Percentiles rank a stretch among this genome's conserved stretches.
These are phyloP conservation scores for Penicillium sp. DNA, from an alignment of 2,329 filamentous ascomycete genomes.

Conservation along the genomic window DNA sequence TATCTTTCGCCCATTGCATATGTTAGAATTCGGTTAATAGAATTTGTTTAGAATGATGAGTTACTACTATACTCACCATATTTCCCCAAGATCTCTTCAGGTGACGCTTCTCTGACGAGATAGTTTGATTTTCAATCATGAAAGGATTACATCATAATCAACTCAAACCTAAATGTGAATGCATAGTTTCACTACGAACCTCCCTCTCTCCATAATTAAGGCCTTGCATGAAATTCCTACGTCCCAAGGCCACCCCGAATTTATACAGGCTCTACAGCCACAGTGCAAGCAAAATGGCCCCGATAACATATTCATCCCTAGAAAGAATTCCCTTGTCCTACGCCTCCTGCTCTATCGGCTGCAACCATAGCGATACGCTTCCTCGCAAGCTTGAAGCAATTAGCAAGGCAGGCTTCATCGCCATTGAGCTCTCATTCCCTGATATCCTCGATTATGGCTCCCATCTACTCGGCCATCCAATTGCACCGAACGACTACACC, in stretches of 20 bases:
- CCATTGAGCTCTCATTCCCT: slow-evolving; percentile 75
- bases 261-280: background rate
- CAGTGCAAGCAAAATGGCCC: slow-evolving; percentile 10
- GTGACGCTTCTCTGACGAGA: slow-evolving; percentile 2
- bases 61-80: background rate
- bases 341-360: slow-evolving; percentile 50
- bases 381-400: slow-evolving; percentile 47
- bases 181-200: background rate
- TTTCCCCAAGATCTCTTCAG: background rate
- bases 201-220: background rate
- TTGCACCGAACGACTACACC: slow-evolving; percentile 64
- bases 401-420: slow-evolving; percentile 54
- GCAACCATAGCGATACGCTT: slow-evolving; percentile 38
- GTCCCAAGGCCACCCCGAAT: background rate
- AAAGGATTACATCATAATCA: slow-evolving; percentile 24
- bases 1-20: background rate
- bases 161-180: slow-evolving; percentile 3
- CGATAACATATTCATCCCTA: slow-evolving; percentile 20
- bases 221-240: background rate
- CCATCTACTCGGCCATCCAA: slow-evolving; percentile 53
- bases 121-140: background rate
- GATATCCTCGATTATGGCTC: slow-evolving; percentile 69
- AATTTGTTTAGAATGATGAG: background rate
- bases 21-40: too few species aligned
- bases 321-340: slow-evolving; percentile 43